Base-by-base conservation (phyloP, 116 monocot species). In the Trichopus zeylanicus region DNA sequence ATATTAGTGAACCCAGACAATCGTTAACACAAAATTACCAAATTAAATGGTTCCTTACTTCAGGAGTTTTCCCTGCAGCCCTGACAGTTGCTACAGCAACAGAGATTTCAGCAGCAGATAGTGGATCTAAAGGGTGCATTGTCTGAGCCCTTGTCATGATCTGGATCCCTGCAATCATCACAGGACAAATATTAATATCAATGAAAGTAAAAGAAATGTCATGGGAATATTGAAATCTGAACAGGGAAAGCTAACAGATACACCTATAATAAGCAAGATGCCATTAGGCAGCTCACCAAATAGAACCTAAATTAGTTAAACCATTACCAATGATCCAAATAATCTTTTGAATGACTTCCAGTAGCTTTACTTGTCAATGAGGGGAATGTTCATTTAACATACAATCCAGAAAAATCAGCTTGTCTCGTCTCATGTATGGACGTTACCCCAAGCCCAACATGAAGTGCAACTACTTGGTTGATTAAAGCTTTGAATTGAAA, bases 51-150 rank as follows among this genome's bases (percentile, higher is more conserved):
- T 26, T 10, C 11, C 70, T 5, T 33, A 94, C 95, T 87, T 95
- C 95, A 61, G 95, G 90, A 29, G 89, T 90, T 46, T 75, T 70
- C 34, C 95, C 95, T 68, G 95, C 81, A 67, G 95, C 84, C 65
- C 95, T 83, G 26, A 95, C 90, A 65, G 95, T 95, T 59, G 79
- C 85, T 34, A 87, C 84, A 27, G 95, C 95, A 31, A 95, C 95
- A 67, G 90, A 77, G 37, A 95, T 90, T 75, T 95, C 95, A 62
- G 90, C 95, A 51, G 84, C 90, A 72, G 90, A 95, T 67, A 95
- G 65, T 52, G 95, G 90, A 53, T 95, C 90, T 69, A 95, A 77
- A 47, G 95, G 95, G 67, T 95, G 95, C 55, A 78, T 78, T 58
- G 83, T 67, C 61, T 95, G 95, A 69, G 81, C 81, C 57, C 95